Evolutionary conservation across 768 basidiomycete species (phyloP).

Genomic region (Tricholoma bakamatsutake): DNA sequence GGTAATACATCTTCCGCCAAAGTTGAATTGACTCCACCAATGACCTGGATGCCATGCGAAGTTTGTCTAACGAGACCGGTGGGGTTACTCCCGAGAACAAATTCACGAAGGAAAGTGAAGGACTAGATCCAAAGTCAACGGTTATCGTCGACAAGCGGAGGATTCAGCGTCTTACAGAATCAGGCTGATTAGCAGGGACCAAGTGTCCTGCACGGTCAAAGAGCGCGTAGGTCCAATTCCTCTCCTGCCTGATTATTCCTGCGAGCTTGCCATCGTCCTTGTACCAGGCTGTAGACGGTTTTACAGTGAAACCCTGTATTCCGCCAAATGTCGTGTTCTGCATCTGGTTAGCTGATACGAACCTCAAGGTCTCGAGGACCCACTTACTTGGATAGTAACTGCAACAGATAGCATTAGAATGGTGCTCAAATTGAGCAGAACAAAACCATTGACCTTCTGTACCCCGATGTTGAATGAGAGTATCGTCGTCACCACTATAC

Average conservation of each 20-base stretch:
- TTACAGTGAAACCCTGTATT: conserved; percentile 64
- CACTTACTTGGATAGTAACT: conserved; percentile 52
- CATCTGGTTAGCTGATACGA: conserved; percentile 1
- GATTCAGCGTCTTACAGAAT: conserved; percentile 25
- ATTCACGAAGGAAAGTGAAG: conserved; percentile 56
- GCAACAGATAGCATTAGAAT: conserved; percentile 23
- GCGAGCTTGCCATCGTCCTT: conserved; percentile 54
- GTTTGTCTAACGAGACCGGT: conserved; percentile 47
- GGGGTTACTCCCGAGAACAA: conserved; percentile 55
- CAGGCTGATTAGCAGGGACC: conserved; percentile 30
- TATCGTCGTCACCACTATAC: conserved; percentile 67
- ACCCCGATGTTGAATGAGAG: conserved; percentile 55
- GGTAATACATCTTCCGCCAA: conserved; percentile 43
- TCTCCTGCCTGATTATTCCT: conserved; percentile 71
- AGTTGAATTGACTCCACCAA: conserved; percentile 45
- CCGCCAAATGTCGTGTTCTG: conserved; percentile 80
- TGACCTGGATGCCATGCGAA: conserved; percentile 24
- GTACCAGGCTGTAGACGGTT: conserved; percentile 64
- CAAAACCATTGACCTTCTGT: conserved; percentile 45
- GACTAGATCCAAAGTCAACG: conserved; percentile 35
- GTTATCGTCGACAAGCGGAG: background rate
- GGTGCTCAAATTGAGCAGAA: background rate
- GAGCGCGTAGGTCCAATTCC: conserved; percentile 53
- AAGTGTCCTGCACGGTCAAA: conserved; percentile 39
- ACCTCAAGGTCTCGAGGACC: background rate